phyloP scores from a whole-genome alignment of 305 asterid species.

The Striga hermonthica region DNA sequence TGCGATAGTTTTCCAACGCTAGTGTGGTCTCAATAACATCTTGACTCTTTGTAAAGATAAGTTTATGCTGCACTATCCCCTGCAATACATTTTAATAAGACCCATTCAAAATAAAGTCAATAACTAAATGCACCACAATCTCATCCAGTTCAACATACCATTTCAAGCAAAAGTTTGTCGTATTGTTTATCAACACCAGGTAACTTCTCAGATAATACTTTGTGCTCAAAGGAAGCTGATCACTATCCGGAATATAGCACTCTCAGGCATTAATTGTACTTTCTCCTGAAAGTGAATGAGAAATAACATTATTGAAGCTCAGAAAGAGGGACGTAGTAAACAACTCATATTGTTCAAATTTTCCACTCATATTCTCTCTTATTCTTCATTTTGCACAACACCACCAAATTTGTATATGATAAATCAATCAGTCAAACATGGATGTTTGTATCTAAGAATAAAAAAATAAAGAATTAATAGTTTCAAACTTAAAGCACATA shows the following conservation, averaged over 20 bases:
- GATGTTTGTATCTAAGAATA: no score
- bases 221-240: conserved; percentile 98
- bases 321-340: no score
- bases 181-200: conserved; percentile 98
- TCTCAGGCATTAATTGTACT: no score
- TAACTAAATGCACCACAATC: conserved; percentile 47
- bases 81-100: conserved; percentile 42
- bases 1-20: conserved; percentile 92
- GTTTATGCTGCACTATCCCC: conserved; percentile 98
- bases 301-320: no score
- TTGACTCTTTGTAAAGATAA: conserved; percentile 94
- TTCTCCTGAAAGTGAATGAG: no score
- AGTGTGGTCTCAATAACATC: conserved; percentile 98
- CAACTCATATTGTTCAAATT: no score
- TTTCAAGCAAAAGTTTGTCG: conserved; percentile 90
- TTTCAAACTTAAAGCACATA: no score
- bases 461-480: no score
- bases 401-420: no score
- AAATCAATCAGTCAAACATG: no score
- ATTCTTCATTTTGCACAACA: no score
- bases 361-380: no score
- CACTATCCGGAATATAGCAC: conserved; percentile 58
- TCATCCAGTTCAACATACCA: conserved; percentile 96
- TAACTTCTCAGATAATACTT: conserved; percentile 93
- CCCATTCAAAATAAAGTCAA: conserved; percentile 18